phyloP scores from a whole-genome alignment of 306 rosid species.

The Boehmeria nivea region DNA sequence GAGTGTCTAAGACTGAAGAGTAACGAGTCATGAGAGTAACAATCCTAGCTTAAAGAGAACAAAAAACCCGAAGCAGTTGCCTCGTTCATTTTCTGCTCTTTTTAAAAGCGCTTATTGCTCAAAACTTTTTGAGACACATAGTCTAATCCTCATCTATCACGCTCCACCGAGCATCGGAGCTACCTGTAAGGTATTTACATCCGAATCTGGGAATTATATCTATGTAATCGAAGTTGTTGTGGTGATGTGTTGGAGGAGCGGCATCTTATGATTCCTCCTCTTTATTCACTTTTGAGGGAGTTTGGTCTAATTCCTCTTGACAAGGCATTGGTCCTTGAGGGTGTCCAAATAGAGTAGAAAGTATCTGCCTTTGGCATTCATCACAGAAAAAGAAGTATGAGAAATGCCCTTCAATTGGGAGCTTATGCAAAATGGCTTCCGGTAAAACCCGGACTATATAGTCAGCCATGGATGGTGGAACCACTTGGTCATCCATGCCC shows the following conservation, averaged over 20 bases:
- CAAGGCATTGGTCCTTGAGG: conserved; percentile 57
- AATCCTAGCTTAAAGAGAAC: not conserved
- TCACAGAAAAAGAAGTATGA: conserved; percentile 80
- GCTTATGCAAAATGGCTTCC: conserved; percentile 61
- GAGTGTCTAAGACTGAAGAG: not conserved
- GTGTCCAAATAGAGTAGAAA: conserved; percentile 66
- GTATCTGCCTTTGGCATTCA: conserved; percentile 69
- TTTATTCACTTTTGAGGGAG: conserved; percentile 29
- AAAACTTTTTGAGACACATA: no score
- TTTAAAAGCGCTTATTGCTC: conserved; percentile 23
- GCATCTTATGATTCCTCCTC: conserved; percentile 22
- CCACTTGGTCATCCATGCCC: conserved; percentile 83
- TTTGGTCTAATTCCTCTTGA: conserved; percentile 25
- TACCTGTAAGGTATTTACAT: conserved; percentile 60
- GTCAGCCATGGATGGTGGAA: conserved; percentile 72
- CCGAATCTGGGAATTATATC: conserved; percentile 24
- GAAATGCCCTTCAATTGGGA: conserved; percentile 88
- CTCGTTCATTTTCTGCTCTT: conserved; percentile 14
- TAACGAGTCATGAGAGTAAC: not conserved
- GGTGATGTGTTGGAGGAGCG: conserved; percentile 31
- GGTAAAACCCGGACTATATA: conserved; percentile 64
- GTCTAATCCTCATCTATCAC: conserved; percentile 24
- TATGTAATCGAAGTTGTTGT: conserved; percentile 7
- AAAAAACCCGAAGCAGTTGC: conserved; percentile 2
- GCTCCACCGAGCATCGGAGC: conserved; percentile 38